These are phyloP conservation scores for Durotheca rogersii DNA, from an alignment of 495 filamentous ascomycete species.

Conservation along the genomic window DNA sequence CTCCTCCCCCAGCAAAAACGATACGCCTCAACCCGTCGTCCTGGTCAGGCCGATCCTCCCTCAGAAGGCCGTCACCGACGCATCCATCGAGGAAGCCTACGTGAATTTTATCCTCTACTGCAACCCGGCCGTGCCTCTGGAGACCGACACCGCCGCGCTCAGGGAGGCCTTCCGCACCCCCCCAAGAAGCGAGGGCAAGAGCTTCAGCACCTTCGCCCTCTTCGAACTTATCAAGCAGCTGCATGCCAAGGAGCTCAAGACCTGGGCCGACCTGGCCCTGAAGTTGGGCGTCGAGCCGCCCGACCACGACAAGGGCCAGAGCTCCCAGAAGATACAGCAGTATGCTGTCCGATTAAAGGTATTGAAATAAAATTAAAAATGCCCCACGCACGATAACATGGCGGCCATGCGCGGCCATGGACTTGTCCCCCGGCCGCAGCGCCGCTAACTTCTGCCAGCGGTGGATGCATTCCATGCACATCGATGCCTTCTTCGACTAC, in stretches of 20 bases:
- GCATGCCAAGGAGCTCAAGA: constrained; percentile 88
- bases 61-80: constrained; percentile 65
- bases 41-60: constrained; percentile 55
- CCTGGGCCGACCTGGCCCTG: constrained; percentile 89
- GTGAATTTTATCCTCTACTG: constrained; percentile 89
- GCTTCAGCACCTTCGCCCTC: constrained; percentile 78
- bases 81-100: constrained; percentile 83
- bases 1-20: constrained; percentile 31
- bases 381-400: background rate
- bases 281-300: constrained; percentile 90
- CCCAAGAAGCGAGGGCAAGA: constrained; percentile 90
- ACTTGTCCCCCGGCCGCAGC: background rate
- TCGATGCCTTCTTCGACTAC: constrained; percentile 96
- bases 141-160: constrained; percentile 72
- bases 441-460: constrained; percentile 53
- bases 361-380: constrained; percentile 26
- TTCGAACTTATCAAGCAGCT: constrained; percentile 81
- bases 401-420: too few species aligned
- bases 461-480: constrained; percentile 98
- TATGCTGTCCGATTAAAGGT: constrained; percentile 95
- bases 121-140: constrained; percentile 71
- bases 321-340: constrained; percentile 95
- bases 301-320: constrained; percentile 80
- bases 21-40: constrained; percentile 30
- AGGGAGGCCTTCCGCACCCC: constrained; percentile 78